Evolutionary conservation across 805 yeast species (phyloP).

Genomic region (Hanseniaspora valbyensis): DNA sequence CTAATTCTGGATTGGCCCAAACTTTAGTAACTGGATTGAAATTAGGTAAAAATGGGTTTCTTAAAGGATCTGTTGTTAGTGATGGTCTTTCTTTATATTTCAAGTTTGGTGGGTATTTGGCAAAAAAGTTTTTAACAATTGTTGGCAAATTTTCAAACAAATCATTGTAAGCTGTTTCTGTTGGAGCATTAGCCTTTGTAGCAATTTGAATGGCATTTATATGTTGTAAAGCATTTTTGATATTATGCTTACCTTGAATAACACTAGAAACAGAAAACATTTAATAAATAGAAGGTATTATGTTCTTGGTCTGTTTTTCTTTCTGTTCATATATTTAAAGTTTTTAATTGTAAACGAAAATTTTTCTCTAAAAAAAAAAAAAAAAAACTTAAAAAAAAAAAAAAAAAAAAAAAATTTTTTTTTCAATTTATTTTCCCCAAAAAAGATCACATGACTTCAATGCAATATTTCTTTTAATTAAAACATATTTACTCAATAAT

Average conservation of each 20-base stretch:
- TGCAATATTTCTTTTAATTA: neutral
- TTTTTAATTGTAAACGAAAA: no score
- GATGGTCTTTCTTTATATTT: conserved; percentile 56
- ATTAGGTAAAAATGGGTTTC: conserved; percentile 82
- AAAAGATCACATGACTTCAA: no score
- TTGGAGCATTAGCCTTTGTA: neutral
- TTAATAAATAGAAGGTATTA: neutral
- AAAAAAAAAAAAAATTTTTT: no score
- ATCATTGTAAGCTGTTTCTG: conserved; percentile 17
- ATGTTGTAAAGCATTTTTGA: conserved; percentile 11
- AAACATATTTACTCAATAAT: neutral
- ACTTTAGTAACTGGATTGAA: conserved; percentile 70
- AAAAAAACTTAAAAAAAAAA: no score
- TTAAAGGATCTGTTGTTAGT: conserved; percentile 51
- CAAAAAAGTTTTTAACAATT: conserved; percentile 61
- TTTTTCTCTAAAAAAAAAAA: no score
- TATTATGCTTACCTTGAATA: neutral
- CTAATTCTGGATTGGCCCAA: conserved; percentile 66
- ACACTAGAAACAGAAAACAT: conserved; percentile 2
- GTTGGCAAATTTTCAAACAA: conserved; percentile 54
- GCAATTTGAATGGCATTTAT: conserved; percentile 9
- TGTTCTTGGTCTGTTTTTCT: neutral
- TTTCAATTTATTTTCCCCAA: no score
- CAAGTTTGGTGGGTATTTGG: conserved; percentile 68
- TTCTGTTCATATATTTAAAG: neutral